Percentiles rank a stretch among this genome's conserved stretches.
Conservation (phyloP, 1,139 yeast species). For the Geotrichum macrosporum region DNA sequence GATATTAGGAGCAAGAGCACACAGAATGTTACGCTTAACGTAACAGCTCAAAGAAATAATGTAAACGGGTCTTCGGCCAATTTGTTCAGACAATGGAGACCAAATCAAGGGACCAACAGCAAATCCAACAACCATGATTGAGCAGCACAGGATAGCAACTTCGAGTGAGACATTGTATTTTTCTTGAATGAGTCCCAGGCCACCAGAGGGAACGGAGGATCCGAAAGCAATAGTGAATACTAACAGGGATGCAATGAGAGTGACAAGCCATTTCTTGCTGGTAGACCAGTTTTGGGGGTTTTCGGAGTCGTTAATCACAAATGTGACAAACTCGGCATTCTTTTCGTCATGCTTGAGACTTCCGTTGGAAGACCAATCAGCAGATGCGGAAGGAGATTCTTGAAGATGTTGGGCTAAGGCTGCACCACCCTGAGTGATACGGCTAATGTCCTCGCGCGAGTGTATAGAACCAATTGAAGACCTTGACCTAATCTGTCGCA, state of each 20-base stretch:
- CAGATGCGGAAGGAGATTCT: too few species aligned
- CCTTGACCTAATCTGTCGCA: slow-evolving; percentile 42
- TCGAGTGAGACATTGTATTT: slow-evolving; percentile 66
- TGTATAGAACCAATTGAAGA: not conserved
- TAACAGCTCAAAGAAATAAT: slow-evolving; percentile 61
- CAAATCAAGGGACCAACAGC: slow-evolving; percentile 91
- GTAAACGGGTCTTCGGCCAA: slow-evolving; percentile 71
- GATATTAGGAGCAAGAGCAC: slow-evolving; percentile 62
- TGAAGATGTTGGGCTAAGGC: too few species aligned
- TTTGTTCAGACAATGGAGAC: slow-evolving; percentile 68
- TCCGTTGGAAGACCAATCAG: too few species aligned
- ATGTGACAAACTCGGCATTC: slow-evolving; percentile 78
- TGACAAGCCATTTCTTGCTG: slow-evolving; percentile 58
- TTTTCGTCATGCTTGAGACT: slow-evolving; percentile 31
- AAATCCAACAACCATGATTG: slow-evolving; percentile 86
- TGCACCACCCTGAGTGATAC: slow-evolving; percentile 14
- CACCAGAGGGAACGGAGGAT: slow-evolving; percentile 82
- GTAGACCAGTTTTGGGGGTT: slow-evolving; percentile 83
- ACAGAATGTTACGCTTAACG: slow-evolving; percentile 64
- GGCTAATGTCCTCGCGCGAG: slow-evolving; percentile 3
- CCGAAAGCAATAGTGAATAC: slow-evolving; percentile 90
- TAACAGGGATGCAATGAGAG: slow-evolving; percentile 58
- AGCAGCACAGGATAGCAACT: slow-evolving; percentile 73
- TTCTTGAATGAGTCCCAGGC: slow-evolving; percentile 59
- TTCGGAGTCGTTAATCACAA: slow-evolving; percentile 68